These are phyloP conservation scores for Pharnaceum exiguum DNA, from an alignment of 148 eudicot species.

Conservation along the genomic window DNA sequence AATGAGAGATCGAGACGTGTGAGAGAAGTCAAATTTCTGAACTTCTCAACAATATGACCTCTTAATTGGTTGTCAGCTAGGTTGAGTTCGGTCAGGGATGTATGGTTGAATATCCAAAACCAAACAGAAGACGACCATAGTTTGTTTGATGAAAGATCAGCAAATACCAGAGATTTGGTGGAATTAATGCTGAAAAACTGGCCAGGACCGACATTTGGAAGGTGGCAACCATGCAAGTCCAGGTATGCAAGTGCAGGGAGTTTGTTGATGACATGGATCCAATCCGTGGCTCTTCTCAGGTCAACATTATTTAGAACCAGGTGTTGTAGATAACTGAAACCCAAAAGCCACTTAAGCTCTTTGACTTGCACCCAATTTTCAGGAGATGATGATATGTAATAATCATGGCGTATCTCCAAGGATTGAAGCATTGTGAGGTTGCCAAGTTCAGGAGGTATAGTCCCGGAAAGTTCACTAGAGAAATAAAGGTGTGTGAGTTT, in stretches of 20 bases:
- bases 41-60: slow-evolving; percentile 3
- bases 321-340: slow-evolving; percentile 12
- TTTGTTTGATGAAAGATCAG: slow-evolving; percentile 11
- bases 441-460: slow-evolving; percentile 12
- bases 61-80: neutral
- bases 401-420: neutral
- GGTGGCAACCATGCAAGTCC: slow-evolving; percentile 6
- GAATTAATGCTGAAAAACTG: neutral
- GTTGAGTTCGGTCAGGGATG: neutral
- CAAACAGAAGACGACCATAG: slow-evolving; percentile 10
- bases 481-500: slow-evolving; percentile 8
- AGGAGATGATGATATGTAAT: no score
- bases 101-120: slow-evolving; percentile 19
- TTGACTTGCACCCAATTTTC: neutral
- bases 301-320: neutral
- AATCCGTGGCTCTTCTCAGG: slow-evolving; percentile 9
- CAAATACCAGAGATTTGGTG: slow-evolving; percentile 19
- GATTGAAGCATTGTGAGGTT: slow-evolving; percentile 18
- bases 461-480: neutral
- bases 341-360: slow-evolving; percentile 8
- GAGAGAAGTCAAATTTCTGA: slow-evolving; percentile 8
- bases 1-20: slow-evolving; percentile 10
- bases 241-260: slow-evolving; percentile 22
- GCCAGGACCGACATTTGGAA: neutral
- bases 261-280: slow-evolving; percentile 8